Conservation (phyloP, 345 rosid genomes). For the Alliaria petiolata region DNA sequence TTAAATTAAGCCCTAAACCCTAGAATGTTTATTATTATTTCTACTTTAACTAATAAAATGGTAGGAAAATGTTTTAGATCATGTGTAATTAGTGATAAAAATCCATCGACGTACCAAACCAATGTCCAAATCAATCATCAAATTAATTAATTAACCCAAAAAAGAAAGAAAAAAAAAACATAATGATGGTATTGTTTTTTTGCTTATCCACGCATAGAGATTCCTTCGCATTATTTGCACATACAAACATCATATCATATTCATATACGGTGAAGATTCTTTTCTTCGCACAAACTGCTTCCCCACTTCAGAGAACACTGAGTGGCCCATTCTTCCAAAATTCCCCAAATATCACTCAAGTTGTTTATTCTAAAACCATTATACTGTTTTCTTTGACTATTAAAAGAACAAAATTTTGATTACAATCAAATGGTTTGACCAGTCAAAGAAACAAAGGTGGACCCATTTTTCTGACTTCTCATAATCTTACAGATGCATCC, state of each 20-base stretch:
- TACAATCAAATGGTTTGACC: constrained; percentile 24
- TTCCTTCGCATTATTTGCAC: constrained; percentile 30
- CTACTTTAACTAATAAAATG: constrained; percentile 1
- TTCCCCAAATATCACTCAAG: constrained; percentile 24
- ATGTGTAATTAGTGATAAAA: constrained; percentile 13
- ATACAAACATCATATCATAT: constrained; percentile 15
- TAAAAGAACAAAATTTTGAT: constrained; percentile 20
- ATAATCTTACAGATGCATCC: constrained; percentile 27
- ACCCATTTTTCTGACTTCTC: constrained; percentile 14
- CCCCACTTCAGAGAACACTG: constrained; percentile 29
- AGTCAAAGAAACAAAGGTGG: constrained; percentile 27
- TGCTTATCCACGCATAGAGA: constrained; percentile 33
- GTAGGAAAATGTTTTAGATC: neutral
- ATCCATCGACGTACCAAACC: constrained; percentile 5
- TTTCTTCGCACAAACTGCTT: constrained; percentile 44
- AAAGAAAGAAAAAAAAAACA: constrained; percentile 18
- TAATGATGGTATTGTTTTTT: constrained; percentile 19
- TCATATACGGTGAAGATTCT: constrained; percentile 37
- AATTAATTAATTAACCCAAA: neutral
- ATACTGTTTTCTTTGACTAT: constrained; percentile 25
- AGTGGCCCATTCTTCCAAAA: constrained; percentile 35
- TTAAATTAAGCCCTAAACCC: too few relatives aligned
- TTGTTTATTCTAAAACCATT: constrained; percentile 22
- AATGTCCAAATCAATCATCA: constrained; percentile 13
- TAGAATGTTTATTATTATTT: neutral